Base-by-base conservation (phyloP, 768 basidiomycete species). In the Trametes maxima region DNA sequence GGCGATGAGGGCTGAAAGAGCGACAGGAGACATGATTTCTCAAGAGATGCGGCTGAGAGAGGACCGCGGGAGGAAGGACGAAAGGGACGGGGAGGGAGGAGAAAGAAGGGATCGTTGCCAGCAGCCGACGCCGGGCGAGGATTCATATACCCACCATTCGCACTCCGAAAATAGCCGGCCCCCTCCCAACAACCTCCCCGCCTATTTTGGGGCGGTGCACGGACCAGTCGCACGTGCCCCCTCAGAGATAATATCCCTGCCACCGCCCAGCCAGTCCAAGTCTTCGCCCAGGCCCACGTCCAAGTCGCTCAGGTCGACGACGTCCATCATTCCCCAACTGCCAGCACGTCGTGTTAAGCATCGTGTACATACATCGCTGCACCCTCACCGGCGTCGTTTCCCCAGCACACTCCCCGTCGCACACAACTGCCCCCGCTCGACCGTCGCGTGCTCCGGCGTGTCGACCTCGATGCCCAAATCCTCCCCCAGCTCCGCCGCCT, bases 391-490 rank as follows among this genome's bases (percentile, higher is more conserved):
- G 14, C 64, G 62, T 19, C 69, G 52, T 45, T 71, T 71, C n/a
- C 68, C 71, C 14, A 69, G 60, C 36, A 69, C 57, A n/a, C 59
- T 56, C 37, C 54, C 57, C 17, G 57, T n/a, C 17, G 68, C 72
- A 67, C 86, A 91, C 25, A 94, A 76, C 54, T 83, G 71, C 4
- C 87, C 80, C 42, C 78, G 77, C 73, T 94, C 94, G 28, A 95
- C 73, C 24, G 74, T 75, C 37, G 66, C 65, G 65, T 92, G 91
- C 73, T 95, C 94, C 3, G 79, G 67, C 12, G 89, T 85, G 67
- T 96, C 94, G 42, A 78, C 75, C 70, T 92, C 90, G 60, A 95
- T 84, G 1, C 93, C 94, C 36, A 95, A 84, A 55, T 89, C 86
- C 70, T 95, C 94, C 21, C 82, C 83, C 11, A 95, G 85, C 42